Evolutionary conservation across 768 basidiomycete species (phyloP).

Genomic region (Cystofilobasidium macerans): DNA sequence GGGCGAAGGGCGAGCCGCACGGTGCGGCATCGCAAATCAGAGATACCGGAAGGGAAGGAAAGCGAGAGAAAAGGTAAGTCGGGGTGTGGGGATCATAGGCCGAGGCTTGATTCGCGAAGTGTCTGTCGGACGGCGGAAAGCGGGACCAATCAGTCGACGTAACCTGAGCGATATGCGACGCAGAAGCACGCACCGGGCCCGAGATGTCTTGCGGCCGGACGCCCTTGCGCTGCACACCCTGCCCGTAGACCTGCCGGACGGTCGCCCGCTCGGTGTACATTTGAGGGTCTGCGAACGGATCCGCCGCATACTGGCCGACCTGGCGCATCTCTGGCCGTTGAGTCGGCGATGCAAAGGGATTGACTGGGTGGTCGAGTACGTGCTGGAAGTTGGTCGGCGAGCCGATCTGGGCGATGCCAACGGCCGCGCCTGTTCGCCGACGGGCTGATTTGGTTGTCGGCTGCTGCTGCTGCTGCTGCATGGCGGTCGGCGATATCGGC

Average conservation of each 20-base stretch:
- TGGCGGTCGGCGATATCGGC: neutral
- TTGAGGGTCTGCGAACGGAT: conserved; percentile 16
- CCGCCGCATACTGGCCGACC: neutral
- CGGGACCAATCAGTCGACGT: neutral
- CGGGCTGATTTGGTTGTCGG: neutral
- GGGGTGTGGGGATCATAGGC: neutral
- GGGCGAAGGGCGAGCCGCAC: neutral
- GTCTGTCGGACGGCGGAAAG: neutral
- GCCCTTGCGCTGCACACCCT: conserved; percentile 9
- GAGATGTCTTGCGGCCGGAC: conserved; percentile 16
- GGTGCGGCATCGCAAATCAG: too few species aligned
- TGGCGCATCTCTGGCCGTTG: too few species aligned
- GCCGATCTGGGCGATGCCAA: neutral
- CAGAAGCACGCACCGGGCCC: neutral
- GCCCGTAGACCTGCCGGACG: conserved; percentile 4
- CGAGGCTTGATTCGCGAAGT: conserved; percentile 9
- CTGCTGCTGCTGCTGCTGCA: neutral
- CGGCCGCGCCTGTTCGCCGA: neutral
- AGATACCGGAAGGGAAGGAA: neutral
- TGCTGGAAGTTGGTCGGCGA: conserved; percentile 2
- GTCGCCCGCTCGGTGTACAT: neutral
- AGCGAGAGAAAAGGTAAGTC: neutral
- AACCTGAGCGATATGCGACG: neutral
- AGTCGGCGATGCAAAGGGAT: conserved; percentile 12
- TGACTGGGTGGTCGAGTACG: conserved; percentile 11